phyloP scores from a whole-genome alignment of 2,329 filamentous ascomycete species.

The Fusarium aywerte region DNA sequence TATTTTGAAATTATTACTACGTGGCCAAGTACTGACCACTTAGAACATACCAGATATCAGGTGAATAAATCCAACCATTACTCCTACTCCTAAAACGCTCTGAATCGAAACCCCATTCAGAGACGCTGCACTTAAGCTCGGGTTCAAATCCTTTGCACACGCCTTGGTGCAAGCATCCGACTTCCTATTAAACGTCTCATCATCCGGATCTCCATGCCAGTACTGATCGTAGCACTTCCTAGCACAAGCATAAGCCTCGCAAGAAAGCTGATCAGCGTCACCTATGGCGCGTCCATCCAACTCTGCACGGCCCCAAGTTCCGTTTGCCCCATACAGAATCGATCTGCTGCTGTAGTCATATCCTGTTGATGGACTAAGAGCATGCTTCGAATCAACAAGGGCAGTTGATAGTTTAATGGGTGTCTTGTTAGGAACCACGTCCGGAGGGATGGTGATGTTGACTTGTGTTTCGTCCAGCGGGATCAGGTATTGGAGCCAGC shows the following conservation, averaged over 20 bases:
- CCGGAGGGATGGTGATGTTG: slow-evolving; percentile 42
- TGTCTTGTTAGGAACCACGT: slow-evolving; percentile 37
- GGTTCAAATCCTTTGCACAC: slow-evolving; percentile 34
- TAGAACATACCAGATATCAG: not conserved
- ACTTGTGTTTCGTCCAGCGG: slow-evolving; percentile 31
- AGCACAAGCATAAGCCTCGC: slow-evolving; percentile 35
- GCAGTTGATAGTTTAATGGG: slow-evolving; percentile 27
- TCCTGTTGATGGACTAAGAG: slow-evolving; percentile 7
- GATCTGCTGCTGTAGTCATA: slow-evolving; percentile 34
- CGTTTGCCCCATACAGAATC: slow-evolving; percentile 33
- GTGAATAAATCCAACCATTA: slow-evolving; percentile 1
- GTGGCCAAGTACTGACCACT: not conserved
- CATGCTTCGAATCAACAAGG: slow-evolving; percentile 24
- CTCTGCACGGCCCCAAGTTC: slow-evolving; percentile 40
- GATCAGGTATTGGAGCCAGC: slow-evolving; percentile 34
- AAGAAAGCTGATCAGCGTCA: slow-evolving; percentile 32
- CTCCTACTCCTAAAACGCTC: not conserved
- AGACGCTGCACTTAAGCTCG: not conserved
- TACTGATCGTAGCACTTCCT: slow-evolving; percentile 35
- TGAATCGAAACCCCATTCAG: not conserved
- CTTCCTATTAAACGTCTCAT: slow-evolving; percentile 22
- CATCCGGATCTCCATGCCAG: slow-evolving; percentile 32
- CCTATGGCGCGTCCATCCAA: slow-evolving; percentile 35
- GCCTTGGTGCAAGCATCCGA: slow-evolving; percentile 30
- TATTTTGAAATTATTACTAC: no score